phyloP scores from a whole-genome alignment of 495 filamentous ascomycete species.

The Lepraria neglecta region DNA sequence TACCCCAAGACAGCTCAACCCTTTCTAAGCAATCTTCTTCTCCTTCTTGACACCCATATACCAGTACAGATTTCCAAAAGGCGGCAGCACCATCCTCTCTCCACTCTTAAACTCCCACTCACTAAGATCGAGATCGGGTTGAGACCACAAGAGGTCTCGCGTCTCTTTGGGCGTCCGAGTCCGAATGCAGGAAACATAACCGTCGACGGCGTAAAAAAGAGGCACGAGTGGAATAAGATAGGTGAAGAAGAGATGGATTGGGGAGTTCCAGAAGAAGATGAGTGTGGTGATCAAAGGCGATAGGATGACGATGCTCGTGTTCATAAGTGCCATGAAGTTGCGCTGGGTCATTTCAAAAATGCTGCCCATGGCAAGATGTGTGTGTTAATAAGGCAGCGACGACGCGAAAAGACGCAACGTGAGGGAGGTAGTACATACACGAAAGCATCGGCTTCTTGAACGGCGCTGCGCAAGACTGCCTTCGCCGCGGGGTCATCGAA shows the following conservation, averaged over 20 bases:
- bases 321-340: slow-evolving; percentile 43
- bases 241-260: slow-evolving; percentile 53
- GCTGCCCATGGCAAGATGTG: slow-evolving; percentile 27
- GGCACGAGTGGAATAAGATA: slow-evolving; percentile 58
- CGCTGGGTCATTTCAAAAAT: slow-evolving; percentile 69
- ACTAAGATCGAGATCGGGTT: slow-evolving; percentile 38
- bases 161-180: slow-evolving; percentile 60
- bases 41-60: slow-evolving; percentile 14
- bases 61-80: slow-evolving; percentile 30
- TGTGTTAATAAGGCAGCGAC: neutral
- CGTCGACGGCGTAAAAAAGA: slow-evolving; percentile 56
- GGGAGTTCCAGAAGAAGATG: slow-evolving; percentile 53
- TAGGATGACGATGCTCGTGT: slow-evolving; percentile 50
- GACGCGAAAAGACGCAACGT: no score
- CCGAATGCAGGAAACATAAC: slow-evolving; percentile 54
- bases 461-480: slow-evolving; percentile 51
- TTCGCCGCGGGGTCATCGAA: slow-evolving; percentile 56
- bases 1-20: no score
- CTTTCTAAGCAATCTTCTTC: neutral
- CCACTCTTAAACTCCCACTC: slow-evolving; percentile 51
- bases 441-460: slow-evolving; percentile 57
- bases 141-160: slow-evolving; percentile 45
- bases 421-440: slow-evolving; percentile 37
- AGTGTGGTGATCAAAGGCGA: slow-evolving; percentile 49
- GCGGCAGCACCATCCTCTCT: slow-evolving; percentile 32